A percentile compares a stretch with the other conserved stretches of the same genome.
Evolutionary conservation across 495 filamentous ascomycete species (phyloP).

Genomic region (Aspergillus indologenus): DNA sequence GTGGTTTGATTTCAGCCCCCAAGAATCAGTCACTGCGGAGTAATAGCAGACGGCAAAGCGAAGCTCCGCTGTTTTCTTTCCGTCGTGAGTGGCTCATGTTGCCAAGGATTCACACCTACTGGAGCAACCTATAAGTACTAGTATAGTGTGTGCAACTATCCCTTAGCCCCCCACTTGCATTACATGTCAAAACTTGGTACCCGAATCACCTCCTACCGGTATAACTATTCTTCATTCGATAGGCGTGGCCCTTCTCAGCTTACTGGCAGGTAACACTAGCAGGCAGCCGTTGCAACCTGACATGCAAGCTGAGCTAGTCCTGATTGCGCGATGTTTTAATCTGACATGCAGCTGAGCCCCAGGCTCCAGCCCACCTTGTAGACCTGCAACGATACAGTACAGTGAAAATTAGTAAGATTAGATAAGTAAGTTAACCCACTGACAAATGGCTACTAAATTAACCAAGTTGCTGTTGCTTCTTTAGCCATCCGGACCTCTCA

Average conservation of each 20-base stretch:
- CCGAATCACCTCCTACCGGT: not conserved
- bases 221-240: not conserved
- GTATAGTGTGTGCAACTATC: slow-evolving; percentile 2
- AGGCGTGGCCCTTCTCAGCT: not conserved
- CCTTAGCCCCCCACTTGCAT: not conserved
- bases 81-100: not conserved
- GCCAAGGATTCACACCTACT: not conserved
- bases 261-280: slow-evolving; percentile 1
- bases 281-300: slow-evolving; percentile 2
- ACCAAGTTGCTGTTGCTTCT: not conserved
- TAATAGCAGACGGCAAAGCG: not conserved
- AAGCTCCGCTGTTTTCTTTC: not conserved
- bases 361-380: not conserved
- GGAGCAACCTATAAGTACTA: not conserved
- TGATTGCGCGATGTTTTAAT: not conserved
- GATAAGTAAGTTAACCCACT: not conserved
- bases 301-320: not conserved
- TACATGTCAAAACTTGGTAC: not conserved
- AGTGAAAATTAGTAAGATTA: not conserved
- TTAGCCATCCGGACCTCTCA: not conserved
- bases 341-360: not conserved
- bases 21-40: not conserved
- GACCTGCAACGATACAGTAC: not conserved
- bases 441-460: not conserved
- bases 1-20: not conserved